Evolutionary conservation across 176 grass and related monocot genomes (phyloP), one percentile per base, ranked within the genome.

Genomic region (Secale cereale): DNA sequence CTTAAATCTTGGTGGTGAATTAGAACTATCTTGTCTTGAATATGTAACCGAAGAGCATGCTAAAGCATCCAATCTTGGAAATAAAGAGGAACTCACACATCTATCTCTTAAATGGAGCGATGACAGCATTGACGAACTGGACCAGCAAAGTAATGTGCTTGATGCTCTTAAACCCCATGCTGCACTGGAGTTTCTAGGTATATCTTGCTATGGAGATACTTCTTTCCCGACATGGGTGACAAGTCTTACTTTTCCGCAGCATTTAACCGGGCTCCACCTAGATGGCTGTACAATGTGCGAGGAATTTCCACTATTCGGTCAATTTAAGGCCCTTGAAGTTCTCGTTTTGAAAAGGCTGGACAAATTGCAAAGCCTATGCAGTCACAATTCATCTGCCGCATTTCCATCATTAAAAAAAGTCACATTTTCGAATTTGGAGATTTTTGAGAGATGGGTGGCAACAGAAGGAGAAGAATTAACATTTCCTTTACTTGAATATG

Each of bases 21-120:
- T 86, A 37, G 8, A 11, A 11, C 35, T 86, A 40, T 16, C 16
- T 64, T 2, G 7, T 48, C 57, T 86, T 20, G 22, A 86, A 11
- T 33, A 86, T 74, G 77, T 37, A 17, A 52, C 67, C 3, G 48
- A 64, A 8, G 66, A 39, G 0, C 5, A 80, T 1, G 85, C 77
- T 22, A 80, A 27, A 62, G 20, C 28, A 50, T 30, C 29, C 59
- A 36, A 3, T 9, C 20, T 86, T 73, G 28, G 14, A 73, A 63
- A 28, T 26, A 86, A 86, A 64, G 9, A 73, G 37, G 37, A 80
- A 10, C 15, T 86, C 17, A 73, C 28, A 3, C 36, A 63, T 25
- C 28, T 86, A 16, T 86, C 77, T 80, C 77, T 86, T 36, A 0
- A 50, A 64, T 86, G 85, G 85, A 73, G 4, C 10, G 5, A 23